Base-by-base conservation (phyloP, 768 basidiomycete species). In the Mycena maculata region DNA sequence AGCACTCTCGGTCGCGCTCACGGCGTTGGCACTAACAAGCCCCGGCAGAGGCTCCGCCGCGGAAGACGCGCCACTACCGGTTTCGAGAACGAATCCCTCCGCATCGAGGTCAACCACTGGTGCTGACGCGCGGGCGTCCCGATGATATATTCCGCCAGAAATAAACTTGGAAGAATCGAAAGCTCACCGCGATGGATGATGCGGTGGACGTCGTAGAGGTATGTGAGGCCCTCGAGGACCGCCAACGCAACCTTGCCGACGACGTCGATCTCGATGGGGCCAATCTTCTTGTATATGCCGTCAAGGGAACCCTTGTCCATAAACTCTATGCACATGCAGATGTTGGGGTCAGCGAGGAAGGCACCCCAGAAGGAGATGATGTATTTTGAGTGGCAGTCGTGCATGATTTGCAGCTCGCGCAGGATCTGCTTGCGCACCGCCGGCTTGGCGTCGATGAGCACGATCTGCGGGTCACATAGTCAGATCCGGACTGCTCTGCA, bases 351-450 rank as follows among this genome's bases (percentile, higher is more conserved):
- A 3, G 93, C 90, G 33, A 99, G 84, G 81, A 95, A 99, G 57
- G 98, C 98, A 67, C 98, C 98, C 76, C 92, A 96, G 83, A 98
- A 99, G 0, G 94, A 96, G 73, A 99, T 93, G 77, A 99, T 99
- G 78, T 95, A 94, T 60, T 87, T 88, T 9, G 94, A 96, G 71
- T 92, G 86, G 80, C 97, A 99, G 79, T 98, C 93, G 78, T 98
- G 95, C 97, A 99, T 97, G 83, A 99, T 99, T 74, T 98, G 97
- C 71, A 99, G 84, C 77, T 99, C 98, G 56, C 98, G 91, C 39
- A 99, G 84, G 74, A 99, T 99, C 82, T 99, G 98, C 77, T 99
- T 99, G 69, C 96, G 87, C 33, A 99, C 95, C 2, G 94, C 88
- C 12, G 96, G 97, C 77, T 98, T 98, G 31, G 95, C 96, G 80